phyloP scores from a whole-genome alignment of 441 rosid genomes.

The Adansonia grandidieri region DNA sequence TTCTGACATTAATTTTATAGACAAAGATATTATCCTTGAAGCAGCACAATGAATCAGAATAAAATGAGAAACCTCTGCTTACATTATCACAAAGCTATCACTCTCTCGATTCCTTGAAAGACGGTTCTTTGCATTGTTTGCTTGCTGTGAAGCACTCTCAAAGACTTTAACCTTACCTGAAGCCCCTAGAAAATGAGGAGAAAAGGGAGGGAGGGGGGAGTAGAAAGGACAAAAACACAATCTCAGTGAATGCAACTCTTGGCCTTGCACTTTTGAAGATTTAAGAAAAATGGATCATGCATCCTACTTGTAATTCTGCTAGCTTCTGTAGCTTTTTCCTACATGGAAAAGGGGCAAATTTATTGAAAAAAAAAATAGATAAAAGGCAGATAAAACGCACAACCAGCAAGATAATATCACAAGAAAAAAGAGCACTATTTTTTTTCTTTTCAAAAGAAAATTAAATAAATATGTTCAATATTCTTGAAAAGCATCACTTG shows the following conservation, averaged over 20 bases:
- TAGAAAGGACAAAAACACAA: neutral
- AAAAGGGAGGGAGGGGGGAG: neutral
- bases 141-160: conserved; percentile 43
- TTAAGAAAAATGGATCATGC: conserved; percentile 2
- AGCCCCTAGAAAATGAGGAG: conserved; percentile 25
- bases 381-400: neutral
- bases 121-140: conserved; percentile 44
- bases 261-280: neutral
- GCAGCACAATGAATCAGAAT: neutral
- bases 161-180: conserved; percentile 55
- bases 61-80: conserved; percentile 34
- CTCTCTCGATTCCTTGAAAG: conserved; percentile 50
- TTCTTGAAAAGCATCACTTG: conserved; percentile 38
- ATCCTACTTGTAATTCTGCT: conserved; percentile 44
- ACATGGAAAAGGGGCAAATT: conserved; percentile 4
- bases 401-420: conserved; percentile 17
- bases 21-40: neutral
- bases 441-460: neutral
- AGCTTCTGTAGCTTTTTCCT: conserved; percentile 51
- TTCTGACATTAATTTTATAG: neutral
- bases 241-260: conserved; percentile 1
- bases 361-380: conserved; percentile 14
- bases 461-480: neutral
- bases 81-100: conserved; percentile 54
- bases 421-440: conserved; percentile 6